Percentiles rank a stretch among this genome's conserved stretches.
Conservation (phyloP, 73 alveolate genomes). For the Tetrahymena elliotti region DNA sequence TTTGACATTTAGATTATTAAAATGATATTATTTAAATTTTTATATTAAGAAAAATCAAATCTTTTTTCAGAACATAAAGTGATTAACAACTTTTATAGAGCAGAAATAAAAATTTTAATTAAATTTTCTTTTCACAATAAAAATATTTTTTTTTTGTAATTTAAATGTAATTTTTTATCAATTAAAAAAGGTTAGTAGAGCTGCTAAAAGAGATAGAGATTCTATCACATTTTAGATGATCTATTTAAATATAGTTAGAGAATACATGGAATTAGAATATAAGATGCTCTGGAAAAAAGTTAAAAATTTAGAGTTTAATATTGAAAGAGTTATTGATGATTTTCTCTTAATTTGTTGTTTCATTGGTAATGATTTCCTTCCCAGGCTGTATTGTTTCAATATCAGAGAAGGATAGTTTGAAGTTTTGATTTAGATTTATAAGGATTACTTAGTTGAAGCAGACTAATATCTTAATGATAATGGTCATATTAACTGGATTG, state of each 20-base stretch:
- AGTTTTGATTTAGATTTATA: slow-evolving; percentile 77
- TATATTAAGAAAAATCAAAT: too few relatives aligned
- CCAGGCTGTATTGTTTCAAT: slow-evolving; percentile 84
- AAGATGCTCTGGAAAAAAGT: slow-evolving; percentile 44
- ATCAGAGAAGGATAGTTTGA: slow-evolving; percentile 92
- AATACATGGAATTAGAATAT: slow-evolving; percentile 89
- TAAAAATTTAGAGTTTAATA: slow-evolving; percentile 55
- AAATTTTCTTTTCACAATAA: background rate
- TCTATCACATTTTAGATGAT: slow-evolving; percentile 65
- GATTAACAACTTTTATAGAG: too few relatives aligned
- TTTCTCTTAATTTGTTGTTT: slow-evolving; percentile 94
- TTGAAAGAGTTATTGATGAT: slow-evolving; percentile 94
- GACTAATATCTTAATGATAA: slow-evolving; percentile 80
- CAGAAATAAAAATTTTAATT: background rate
- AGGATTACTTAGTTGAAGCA: slow-evolving; percentile 66
- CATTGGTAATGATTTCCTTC: slow-evolving; percentile 97
- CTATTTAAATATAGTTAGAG: slow-evolving; percentile 75
- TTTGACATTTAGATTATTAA: too few relatives aligned
- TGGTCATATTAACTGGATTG: slow-evolving; percentile 88
- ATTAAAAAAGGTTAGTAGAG: slow-evolving; percentile 42
- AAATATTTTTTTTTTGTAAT: background rate
- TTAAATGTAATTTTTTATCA: background rate
- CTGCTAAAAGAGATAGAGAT: slow-evolving; percentile 55
- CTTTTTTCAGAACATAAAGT: too few relatives aligned
- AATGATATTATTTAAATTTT: background rate